These are phyloP conservation scores for Botrytis sinoallii DNA, from an alignment of 2,329 filamentous ascomycete species.

Conservation along the genomic window DNA sequence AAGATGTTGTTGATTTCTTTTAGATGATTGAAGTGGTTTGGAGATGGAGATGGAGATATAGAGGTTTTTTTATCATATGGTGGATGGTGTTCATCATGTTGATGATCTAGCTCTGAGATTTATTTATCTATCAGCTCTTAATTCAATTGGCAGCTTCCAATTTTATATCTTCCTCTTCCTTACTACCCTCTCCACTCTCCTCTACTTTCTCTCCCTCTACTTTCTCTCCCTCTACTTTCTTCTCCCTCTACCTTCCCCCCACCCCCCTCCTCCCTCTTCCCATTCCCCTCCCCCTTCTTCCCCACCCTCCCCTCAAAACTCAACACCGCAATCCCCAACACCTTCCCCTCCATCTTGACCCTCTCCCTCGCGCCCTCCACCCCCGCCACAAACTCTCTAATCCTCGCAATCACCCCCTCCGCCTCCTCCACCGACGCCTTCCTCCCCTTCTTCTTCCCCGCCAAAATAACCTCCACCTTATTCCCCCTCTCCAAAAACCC, in stretches of 20 bases:
- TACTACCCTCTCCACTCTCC: neutral
- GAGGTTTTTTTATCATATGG: neutral
- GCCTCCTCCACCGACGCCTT: constrained; percentile 61
- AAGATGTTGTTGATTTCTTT: neutral
- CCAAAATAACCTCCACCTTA: constrained; percentile 70
- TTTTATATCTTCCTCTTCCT: neutral
- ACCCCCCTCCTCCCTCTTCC: no score
- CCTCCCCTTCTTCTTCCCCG: constrained; percentile 62
- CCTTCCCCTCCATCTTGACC: constrained; percentile 45
- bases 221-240: neutral
- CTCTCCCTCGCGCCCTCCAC: constrained; percentile 44
- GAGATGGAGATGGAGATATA: neutral
- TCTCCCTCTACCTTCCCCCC: neutral
- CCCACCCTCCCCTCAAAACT: constrained; percentile 42
- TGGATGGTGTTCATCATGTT: neutral
- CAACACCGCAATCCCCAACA: constrained; percentile 44
- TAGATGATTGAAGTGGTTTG: neutral
- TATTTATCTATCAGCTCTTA: neutral
- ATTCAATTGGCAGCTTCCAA: neutral
- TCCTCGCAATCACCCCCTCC: constrained; percentile 50
- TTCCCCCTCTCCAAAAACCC: constrained; percentile 71
- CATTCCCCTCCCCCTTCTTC: neutral
- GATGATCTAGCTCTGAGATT: neutral
- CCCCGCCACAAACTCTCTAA: constrained; percentile 43
- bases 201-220: neutral